A percentile compares a stretch with the other conserved stretches of the same genome.
phyloP scores from a whole-genome alignment of 192 early-diverging fungal genomes.

The Coemansia javaensis region DNA sequence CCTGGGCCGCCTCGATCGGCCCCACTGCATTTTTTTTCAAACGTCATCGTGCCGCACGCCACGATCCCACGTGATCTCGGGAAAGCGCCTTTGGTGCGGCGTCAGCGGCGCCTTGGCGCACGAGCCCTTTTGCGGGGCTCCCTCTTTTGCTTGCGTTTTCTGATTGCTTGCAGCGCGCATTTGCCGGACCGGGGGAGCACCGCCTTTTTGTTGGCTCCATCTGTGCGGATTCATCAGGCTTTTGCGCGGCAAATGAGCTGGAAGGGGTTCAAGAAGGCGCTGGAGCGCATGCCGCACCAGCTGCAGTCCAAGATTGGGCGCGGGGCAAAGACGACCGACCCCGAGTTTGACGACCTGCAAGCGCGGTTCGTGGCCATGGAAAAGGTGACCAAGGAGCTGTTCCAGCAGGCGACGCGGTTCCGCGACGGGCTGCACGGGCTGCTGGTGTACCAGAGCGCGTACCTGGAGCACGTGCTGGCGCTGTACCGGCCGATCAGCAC shows the following conservation, averaged over 20 bases:
- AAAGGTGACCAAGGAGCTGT: conserved; percentile 53
- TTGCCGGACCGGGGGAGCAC: too few species aligned
- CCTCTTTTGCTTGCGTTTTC: too few species aligned
- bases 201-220: too few species aligned
- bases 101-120: too few species aligned
- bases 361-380: conserved; percentile 60
- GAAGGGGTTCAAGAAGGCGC: conserved; percentile 75
- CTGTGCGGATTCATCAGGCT: too few species aligned
- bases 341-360: conserved; percentile 64
- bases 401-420: conserved; percentile 64
- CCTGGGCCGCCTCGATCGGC: too few species aligned
- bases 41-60: too few species aligned
- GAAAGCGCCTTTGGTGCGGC: too few species aligned
- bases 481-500: conserved; percentile 54
- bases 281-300: conserved; percentile 74
- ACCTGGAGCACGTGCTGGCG: conserved; percentile 55
- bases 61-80: too few species aligned
- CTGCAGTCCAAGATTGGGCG: conserved; percentile 63
- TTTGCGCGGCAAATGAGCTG: conserved; percentile 50
- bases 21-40: too few species aligned
- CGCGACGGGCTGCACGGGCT: conserved; percentile 55
- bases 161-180: too few species aligned
- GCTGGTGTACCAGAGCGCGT: conserved; percentile 59
- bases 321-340: conserved; percentile 53
- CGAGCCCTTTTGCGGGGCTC: too few species aligned